Evolutionary conservation across 371 early-diverging fungal species (phyloP).

Genomic region (Mortierella sp.): DNA sequence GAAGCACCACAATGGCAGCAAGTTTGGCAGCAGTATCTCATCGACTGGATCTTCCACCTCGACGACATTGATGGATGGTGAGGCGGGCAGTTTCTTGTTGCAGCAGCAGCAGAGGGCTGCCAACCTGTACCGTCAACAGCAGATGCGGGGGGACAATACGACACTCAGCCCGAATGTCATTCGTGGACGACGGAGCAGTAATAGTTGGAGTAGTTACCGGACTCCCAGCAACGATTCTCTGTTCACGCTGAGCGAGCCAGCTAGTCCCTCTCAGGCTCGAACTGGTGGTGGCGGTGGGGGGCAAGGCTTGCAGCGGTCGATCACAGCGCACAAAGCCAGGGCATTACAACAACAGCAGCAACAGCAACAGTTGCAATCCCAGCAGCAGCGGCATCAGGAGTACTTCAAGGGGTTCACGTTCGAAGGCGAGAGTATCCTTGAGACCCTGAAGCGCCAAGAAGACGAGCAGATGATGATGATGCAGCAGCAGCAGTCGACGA

Average conservation of each 20-base stretch:
- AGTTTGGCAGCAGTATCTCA: background rate
- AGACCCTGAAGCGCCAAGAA: conserved; percentile 45
- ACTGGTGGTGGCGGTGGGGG: conserved; percentile 1
- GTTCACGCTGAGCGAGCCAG: conserved; percentile 26
- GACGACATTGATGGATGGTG: conserved; percentile 20
- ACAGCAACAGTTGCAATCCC: conserved; percentile 12
- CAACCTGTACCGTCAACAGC: conserved; percentile 50
- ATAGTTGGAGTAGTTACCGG: conserved; percentile 50
- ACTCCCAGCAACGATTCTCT: conserved; percentile 46
- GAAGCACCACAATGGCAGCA: conserved; percentile 2
- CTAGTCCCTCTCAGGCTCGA: conserved; percentile 24
- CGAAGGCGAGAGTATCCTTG: conserved; percentile 55
- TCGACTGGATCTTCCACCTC: conserved; percentile 3
- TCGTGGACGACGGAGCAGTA: conserved; percentile 38
- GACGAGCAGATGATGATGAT: conserved; percentile 22
- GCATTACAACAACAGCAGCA: conserved; percentile 37
- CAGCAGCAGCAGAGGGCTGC: conserved; percentile 54
- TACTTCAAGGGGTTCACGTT: conserved; percentile 54
- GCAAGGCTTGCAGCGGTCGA: conserved; percentile 10
- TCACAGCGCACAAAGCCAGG: conserved; percentile 20
- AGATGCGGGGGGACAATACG: conserved; percentile 28
- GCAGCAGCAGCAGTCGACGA: background rate
- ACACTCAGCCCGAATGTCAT: conserved; percentile 25
- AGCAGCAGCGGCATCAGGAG: conserved; percentile 29
- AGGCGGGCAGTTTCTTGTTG: conserved; percentile 33